A percentile compares a stretch with the other conserved stretches of the same genome.
These are phyloP conservation scores for Crassisporium funariophilum DNA, from an alignment of 768 basidiomycete genomes.

Conservation along the genomic window DNA sequence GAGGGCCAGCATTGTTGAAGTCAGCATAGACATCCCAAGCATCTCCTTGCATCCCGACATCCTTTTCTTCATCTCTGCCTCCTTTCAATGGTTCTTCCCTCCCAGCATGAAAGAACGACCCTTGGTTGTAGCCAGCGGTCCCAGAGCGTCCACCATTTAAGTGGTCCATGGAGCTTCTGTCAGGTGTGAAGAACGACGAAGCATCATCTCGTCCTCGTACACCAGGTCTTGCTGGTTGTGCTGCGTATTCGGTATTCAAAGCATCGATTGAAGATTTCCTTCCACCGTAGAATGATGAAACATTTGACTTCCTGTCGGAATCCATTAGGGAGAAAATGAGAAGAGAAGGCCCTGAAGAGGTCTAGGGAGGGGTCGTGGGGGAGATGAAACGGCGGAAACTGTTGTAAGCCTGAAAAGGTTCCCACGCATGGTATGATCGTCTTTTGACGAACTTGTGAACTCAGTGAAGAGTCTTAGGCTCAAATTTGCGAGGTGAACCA, in stretches of 20 bases:
- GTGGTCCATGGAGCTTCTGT: slow-evolving; percentile 50
- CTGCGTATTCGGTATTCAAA: slow-evolving; percentile 55
- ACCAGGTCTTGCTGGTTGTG: slow-evolving; percentile 31
- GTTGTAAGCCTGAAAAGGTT: slow-evolving; percentile 8
- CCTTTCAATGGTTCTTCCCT: slow-evolving; percentile 78
- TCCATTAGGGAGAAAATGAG: slow-evolving; percentile 50
- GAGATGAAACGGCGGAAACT: slow-evolving; percentile 8
- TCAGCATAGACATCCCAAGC: slow-evolving; percentile 86
- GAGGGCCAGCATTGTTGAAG: slow-evolving; percentile 85
- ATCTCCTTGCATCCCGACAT: slow-evolving; percentile 38
- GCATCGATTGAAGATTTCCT: slow-evolving; percentile 63
- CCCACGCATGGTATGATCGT: slow-evolving; percentile 8
- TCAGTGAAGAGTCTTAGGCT: too few species aligned
- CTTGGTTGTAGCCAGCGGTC: slow-evolving; percentile 74
- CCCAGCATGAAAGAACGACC: slow-evolving; percentile 67
- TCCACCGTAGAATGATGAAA: slow-evolving; percentile 78
- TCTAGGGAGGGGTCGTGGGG: neutral
- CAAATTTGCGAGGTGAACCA: too few species aligned
- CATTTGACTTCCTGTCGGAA: slow-evolving; percentile 74
- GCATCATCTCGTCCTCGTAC: slow-evolving; percentile 61
- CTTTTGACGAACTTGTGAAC: too few species aligned
- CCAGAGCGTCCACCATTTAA: slow-evolving; percentile 37
- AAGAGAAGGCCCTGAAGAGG: slow-evolving; percentile 5
- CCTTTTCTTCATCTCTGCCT: slow-evolving; percentile 72
- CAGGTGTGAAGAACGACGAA: slow-evolving; percentile 67